Conservation (phyloP, 2,329 filamentous ascomycete species). For the Ophiosphaerella korrae region DNA sequence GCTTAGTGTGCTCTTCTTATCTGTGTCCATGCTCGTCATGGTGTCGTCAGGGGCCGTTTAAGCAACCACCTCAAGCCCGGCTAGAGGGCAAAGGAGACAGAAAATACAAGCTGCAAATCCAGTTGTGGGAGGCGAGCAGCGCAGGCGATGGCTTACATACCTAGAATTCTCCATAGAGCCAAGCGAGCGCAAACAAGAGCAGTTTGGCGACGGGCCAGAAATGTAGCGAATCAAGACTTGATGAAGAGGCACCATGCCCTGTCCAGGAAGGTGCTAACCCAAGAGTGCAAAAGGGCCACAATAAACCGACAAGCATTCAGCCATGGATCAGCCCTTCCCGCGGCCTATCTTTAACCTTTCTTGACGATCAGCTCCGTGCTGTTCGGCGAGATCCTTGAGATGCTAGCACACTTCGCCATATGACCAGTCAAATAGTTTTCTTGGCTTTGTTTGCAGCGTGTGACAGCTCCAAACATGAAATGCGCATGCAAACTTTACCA, state of each 20-base stretch:
- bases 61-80: not conserved
- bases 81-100: not conserved
- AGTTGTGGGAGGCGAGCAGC: too few species aligned
- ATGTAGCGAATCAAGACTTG: too few species aligned
- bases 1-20: constrained; percentile 6
- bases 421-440: too few species aligned
- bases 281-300: not conserved
- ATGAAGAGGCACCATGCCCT: not conserved
- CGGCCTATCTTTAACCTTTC: constrained; percentile 4
- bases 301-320: too few species aligned
- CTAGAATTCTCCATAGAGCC: too few species aligned
- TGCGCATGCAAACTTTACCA: too few species aligned
- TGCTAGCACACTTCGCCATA: too few species aligned
- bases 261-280: constrained; percentile 1
- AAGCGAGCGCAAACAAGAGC: too few species aligned
- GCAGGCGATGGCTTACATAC: too few species aligned
- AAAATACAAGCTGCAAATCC: not conserved
- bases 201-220: too few species aligned
- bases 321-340: constrained; percentile 8
- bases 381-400: not conserved
- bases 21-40: constrained; percentile 15
- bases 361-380: constrained; percentile 3
- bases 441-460: too few species aligned
- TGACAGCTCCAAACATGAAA: too few species aligned
- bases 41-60: not conserved